phyloP scores from a whole-genome alignment of 805 yeast species.

The Ogataea degrootiae region DNA sequence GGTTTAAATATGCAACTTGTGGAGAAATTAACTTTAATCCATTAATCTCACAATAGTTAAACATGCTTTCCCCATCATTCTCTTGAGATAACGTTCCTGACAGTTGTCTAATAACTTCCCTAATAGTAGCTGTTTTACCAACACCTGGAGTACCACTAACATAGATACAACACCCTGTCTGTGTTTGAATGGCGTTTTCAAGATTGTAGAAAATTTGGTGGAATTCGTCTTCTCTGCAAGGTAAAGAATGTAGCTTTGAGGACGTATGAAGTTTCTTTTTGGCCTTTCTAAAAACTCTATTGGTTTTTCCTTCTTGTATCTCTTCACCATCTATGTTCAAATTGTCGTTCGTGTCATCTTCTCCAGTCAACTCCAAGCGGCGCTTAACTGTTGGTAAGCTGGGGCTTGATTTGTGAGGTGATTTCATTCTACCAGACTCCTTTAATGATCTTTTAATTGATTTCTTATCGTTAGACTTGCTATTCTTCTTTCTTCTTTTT shows the following conservation, averaged over 20 bases:
- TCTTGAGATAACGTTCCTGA: slow-evolving; percentile 26
- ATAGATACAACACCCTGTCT: slow-evolving; percentile 79
- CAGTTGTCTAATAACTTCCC: slow-evolving; percentile 77
- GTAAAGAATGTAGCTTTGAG: slow-evolving; percentile 48
- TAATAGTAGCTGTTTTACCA: slow-evolving; percentile 90
- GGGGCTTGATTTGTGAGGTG: background rate
- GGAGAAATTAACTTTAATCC: slow-evolving; percentile 84
- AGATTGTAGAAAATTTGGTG: slow-evolving; percentile 61
- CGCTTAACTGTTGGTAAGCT: slow-evolving; percentile 14
- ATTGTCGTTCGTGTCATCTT: slow-evolving; percentile 9
- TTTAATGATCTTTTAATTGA: background rate
- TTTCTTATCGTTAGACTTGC: background rate
- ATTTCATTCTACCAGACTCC: too few species aligned
- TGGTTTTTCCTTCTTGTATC: slow-evolving; percentile 14
- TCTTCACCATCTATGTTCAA: background rate
- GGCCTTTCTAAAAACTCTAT: slow-evolving; percentile 31
- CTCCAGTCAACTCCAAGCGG: slow-evolving; percentile 12
- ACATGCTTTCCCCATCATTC: slow-evolving; percentile 29
- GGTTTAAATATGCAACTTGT: slow-evolving; percentile 69
- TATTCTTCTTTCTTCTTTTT: background rate
- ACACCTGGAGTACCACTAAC: slow-evolving; percentile 98
- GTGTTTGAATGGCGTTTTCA: slow-evolving; percentile 64
- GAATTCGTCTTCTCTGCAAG: slow-evolving; percentile 85
- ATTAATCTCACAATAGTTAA: slow-evolving; percentile 81
- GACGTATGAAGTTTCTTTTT: slow-evolving; percentile 35